Percentiles rank a stretch among this genome's conserved stretches.
These are phyloP conservation scores for Priceomyces medius DNA, from an alignment of 805 yeast species.

Conservation along the genomic window DNA sequence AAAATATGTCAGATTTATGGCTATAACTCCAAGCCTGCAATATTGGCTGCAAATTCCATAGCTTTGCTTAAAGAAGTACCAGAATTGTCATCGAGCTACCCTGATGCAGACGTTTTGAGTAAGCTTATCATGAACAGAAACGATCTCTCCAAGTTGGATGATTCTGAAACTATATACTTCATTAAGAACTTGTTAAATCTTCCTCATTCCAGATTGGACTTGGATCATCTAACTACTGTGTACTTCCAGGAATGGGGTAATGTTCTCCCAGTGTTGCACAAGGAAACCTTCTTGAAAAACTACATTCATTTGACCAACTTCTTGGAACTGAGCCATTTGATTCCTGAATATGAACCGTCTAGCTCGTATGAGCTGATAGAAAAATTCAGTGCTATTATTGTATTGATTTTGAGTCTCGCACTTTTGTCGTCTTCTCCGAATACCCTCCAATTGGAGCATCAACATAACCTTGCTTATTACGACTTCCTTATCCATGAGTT, in stretches of 20 bases:
- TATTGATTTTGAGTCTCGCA: conserved; percentile 49
- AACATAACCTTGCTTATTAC: conserved; percentile 42
- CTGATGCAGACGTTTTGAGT: conserved; percentile 13
- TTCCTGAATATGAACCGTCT: conserved; percentile 7
- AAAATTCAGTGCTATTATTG: conserved; percentile 55
- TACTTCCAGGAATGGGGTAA: conserved; percentile 81
- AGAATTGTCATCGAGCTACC: neutral
- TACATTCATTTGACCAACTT: conserved; percentile 50
- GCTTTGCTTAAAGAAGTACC: conserved; percentile 54
- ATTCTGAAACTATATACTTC: conserved; percentile 45
- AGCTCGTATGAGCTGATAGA: conserved; percentile 39
- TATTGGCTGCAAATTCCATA: conserved; percentile 65
- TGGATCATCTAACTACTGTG: conserved; percentile 65
- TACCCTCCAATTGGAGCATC: conserved; percentile 8
- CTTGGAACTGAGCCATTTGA: conserved; percentile 32
- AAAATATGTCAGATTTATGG: conserved; percentile 70
- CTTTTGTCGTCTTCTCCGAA: conserved; percentile 43
- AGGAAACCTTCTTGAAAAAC: conserved; percentile 61
- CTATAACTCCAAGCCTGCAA: conserved; percentile 67
- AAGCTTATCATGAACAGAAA: conserved; percentile 27
- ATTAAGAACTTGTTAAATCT: conserved; percentile 30
- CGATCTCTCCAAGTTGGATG: conserved; percentile 26
- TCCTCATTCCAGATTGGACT: conserved; percentile 53
- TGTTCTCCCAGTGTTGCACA: conserved; percentile 66
- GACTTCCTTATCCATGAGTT: conserved; percentile 63